phyloP scores from a whole-genome alignment of 176 grass and related monocot species.

The Juncus inflexus region DNA sequence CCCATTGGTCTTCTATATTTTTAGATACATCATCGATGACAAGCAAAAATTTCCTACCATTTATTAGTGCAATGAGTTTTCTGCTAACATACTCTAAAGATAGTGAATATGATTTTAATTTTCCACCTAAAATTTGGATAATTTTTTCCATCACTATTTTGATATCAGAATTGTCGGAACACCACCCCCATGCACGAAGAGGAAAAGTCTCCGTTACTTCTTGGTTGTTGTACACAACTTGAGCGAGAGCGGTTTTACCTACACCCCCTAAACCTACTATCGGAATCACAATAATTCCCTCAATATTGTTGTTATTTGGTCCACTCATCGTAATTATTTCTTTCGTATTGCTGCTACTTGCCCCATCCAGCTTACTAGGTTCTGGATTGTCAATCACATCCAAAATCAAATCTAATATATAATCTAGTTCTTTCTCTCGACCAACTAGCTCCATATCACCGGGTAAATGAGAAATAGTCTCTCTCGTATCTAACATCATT shows the following conservation, averaged over 20 bases:
- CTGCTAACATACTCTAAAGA: not conserved
- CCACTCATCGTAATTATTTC: too few species aligned
- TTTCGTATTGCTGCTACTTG: not conserved
- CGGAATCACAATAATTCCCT: conserved; percentile 6
- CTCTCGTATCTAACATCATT: not conserved
- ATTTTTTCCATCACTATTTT: not conserved
- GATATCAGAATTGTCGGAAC: conserved; percentile 17
- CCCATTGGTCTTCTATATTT: not conserved
- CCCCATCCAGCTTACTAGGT: not conserved
- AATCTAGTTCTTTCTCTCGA: conserved; percentile 2
- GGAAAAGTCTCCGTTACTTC: not conserved
- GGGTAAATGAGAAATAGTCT: conserved; percentile 8
- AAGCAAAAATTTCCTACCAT: conserved; percentile 7
- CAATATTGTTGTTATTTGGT: too few species aligned
- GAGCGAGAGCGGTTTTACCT: conserved; percentile 33
- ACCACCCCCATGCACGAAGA: conserved; percentile 1
- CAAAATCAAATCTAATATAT: conserved; percentile 19
- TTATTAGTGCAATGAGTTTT: not conserved
- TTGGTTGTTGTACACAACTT: conserved; percentile 16
- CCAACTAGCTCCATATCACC: conserved; percentile 4
- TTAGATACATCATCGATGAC: conserved; percentile 31
- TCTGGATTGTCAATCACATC: not conserved
- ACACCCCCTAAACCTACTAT: conserved; percentile 27
- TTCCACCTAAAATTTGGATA: not conserved
- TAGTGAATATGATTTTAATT: not conserved